Evolutionary conservation across 805 yeast species (phyloP), one percentile per base, ranked within the genome.

Genomic region (Komagataella phaffii): DNA sequence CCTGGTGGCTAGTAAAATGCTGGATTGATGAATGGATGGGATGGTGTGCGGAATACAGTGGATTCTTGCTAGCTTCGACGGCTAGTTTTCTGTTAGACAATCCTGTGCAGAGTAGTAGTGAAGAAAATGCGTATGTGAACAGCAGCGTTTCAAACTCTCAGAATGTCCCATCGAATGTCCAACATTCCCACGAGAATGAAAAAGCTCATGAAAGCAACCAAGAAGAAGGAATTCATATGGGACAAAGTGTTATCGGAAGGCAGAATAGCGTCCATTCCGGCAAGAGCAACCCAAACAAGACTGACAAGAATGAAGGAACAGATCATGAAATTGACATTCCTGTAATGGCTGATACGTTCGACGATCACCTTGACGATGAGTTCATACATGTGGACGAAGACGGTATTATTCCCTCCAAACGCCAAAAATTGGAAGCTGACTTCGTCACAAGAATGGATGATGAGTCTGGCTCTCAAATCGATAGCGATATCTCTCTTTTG

Each of bases 1-100:
- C 80, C 2, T 85, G 91, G 91, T 84, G 88, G 88, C 73, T 79
- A 47, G 70, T 83, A 2, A 70, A 85, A 52, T 80, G 88, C 61
- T 85, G 91, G 89, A 68, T 81, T 6, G 88, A 82, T 59, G 91
- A 85, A 59, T 84, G 79, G 73, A 68, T 83, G 54, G 74, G 74
- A 2, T 82, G 88, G 80, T 66, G 76, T 52, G 81, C 83, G 23
- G 88, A 83, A 59, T 64, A 79, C 14, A 82, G 83, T 3, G 82
- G 83, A 0, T 75, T 74, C 54, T 30, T 30, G 40, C 40, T 10
- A 30, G 40, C 40, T 14, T 30, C 40, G 8, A 30, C 40, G 10
- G 14, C 40, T 30, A 30, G 12, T 30, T 30, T 30, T 30, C 14
- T 10, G 2, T 14, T 30, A 8, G 40, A 30, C 40, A 7, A 30